phyloP scores from a whole-genome alignment of 2,329 filamentous ascomycete species.

The Scopulariopsis brevicaulis region DNA sequence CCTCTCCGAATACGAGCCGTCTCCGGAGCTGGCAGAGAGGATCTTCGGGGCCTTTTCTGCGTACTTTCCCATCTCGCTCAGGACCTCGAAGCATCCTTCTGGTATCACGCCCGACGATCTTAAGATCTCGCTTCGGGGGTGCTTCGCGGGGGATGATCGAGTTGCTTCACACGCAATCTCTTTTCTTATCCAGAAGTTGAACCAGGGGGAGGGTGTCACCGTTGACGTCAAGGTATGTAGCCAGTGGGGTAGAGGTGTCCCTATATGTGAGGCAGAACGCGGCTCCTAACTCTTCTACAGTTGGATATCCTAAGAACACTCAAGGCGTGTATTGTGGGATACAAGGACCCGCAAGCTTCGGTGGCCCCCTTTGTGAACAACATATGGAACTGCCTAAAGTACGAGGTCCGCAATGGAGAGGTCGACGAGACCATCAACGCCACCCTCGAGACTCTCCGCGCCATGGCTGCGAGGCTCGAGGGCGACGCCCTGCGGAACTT shows the following conservation, averaged over 20 bases:
- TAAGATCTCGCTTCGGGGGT: conserved; percentile 38
- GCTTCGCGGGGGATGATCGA: conserved; percentile 38
- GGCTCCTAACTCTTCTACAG: conserved; percentile 14
- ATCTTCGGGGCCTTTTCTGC: conserved; percentile 45
- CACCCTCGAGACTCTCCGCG: conserved; percentile 41
- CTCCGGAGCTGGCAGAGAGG: conserved; percentile 32
- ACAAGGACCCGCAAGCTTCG: conserved; percentile 31
- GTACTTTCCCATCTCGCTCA: conserved; percentile 49
- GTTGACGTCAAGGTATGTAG: conserved; percentile 40
- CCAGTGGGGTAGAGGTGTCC: background rate
- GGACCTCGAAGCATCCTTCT: conserved; percentile 33
- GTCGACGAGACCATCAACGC: conserved; percentile 44
- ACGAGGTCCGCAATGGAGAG: conserved; percentile 51
- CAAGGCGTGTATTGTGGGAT: conserved; percentile 38
- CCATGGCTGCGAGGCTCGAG: conserved; percentile 32
- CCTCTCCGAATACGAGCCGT: conserved; percentile 30
- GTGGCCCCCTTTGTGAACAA: conserved; percentile 35
- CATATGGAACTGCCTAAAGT: conserved; percentile 50
- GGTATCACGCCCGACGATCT: conserved; percentile 44
- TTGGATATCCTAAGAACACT: conserved; percentile 45
- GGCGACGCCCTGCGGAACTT: conserved; percentile 33
- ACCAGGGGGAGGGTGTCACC: conserved; percentile 46
- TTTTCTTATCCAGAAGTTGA: conserved; percentile 44
- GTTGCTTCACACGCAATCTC: conserved; percentile 35
- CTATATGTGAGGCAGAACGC: background rate